Base-by-base conservation (phyloP, 805 yeast species). In the Cyberlindnera saturnus region DNA sequence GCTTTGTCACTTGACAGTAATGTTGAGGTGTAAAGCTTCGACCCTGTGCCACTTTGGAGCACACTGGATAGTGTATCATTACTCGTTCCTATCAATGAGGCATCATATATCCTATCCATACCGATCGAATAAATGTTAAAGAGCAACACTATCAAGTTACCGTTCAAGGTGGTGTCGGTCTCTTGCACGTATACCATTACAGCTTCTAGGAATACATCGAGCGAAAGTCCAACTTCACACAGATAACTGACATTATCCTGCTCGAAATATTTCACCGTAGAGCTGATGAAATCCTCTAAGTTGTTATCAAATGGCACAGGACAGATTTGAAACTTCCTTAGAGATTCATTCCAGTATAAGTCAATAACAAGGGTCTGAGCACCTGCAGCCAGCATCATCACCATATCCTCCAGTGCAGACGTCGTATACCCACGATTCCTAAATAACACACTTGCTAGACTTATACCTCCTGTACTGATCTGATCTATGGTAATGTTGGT, bases 291-390 rank as follows among this genome's bases (percentile, higher is more conserved):
- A 4, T 40, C 36, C 6, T 20, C 20, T 1, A 39, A 4, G 14
- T 8, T 13, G 43, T 70, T 64, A 3, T 46, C 35, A 18, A 65
- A 60, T 2, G 70, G 67, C 1, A 68, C 69, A 0, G 85, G 82
- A 50, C 86, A 80, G 3, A 80, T 57, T 49, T 79, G 82, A 77
- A 84, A 80, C 43, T 61, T 64, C 9, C 45, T 40, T 3, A 68
- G 61, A 34, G 62, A 51, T 39, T 73, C 75, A 52, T 75, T 76
- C 69, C 77, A 74, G 57, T 79, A 81, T 23, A 81, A 42, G 53
- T 83, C 86, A 4, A 81, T 40, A 42, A 65, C 60, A n/a, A 79
- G 56, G 0, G 69, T 59, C 41, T 70, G 73, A 1, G 71, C 62
- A 0, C 85, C 85, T 2, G 60, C 59, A 32, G 58, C 51, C 35